Base-by-base conservation (phyloP, 2,329 filamentous ascomycete genomes). In the Westerdykella sp. region DNA sequence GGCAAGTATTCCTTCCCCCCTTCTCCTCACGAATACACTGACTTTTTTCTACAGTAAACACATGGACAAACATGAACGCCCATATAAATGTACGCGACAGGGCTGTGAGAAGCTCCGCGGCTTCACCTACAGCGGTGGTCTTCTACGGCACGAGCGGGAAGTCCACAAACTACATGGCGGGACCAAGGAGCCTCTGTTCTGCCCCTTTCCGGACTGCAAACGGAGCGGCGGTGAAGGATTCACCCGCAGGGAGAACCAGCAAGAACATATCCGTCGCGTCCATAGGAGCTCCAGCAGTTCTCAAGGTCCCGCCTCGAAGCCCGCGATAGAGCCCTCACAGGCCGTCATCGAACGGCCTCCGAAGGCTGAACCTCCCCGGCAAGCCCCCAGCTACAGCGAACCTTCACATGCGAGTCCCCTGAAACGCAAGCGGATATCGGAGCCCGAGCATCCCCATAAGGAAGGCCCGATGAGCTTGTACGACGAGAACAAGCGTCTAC, bases 31-130 rank as follows among this genome's bases (percentile, higher is more conserved):
- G 11, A 43, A 32, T 44, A 46, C 39, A 48, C 55, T 61, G 38
- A 63, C 44, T 31, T 23, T 32, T 23, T 15, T n/a, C n/a, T 31
- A 40, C 41, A 95, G 88, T 63, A 96, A 97, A 71, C 91, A 97
- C 65, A 96, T 96, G 90, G 91, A 97, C 70, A 95, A 95, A 66
- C 91, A 97, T 65, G 89, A 95, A 55, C 79, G 91, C 11, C 91
- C 91, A 1, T 97, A 96, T 63, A 86, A 89, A 58, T 97, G 91
- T 67, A 76, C 73, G 16, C 82, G 84, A 35, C 76, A 80, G n/a
- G 85, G 85, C 31, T 96, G 91, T 67, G 87, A 91, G 59, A 95
- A 95, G 59, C 78, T 95, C 0, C 86, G 87, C 41, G 91, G 91
- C 1, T 97, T 97, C 67, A 97, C 91, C 1, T 97, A 97, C 64